Evolutionary conservation across 768 basidiomycete genomes (phyloP).

Genomic region (Boletus sensibilis): DNA sequence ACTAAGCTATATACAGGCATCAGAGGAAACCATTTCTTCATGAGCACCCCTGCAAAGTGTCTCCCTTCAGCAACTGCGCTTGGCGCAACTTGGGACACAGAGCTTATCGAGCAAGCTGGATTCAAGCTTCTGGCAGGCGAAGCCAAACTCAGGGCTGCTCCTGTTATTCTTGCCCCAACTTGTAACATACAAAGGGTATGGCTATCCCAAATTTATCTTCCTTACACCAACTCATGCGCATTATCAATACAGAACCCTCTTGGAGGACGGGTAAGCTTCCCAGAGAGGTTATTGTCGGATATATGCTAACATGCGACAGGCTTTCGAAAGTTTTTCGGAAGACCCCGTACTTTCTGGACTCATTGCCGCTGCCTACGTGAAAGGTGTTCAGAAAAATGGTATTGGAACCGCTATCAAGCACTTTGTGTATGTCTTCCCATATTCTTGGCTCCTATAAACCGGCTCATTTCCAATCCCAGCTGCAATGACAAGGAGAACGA

Average conservation of each 20-base stretch:
- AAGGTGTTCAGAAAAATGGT: conserved; percentile 73
- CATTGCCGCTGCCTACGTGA: conserved; percentile 70
- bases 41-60: conserved; percentile 78
- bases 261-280: conserved; percentile 55
- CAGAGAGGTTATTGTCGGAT: background rate
- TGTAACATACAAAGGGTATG: conserved; percentile 79
- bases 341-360: conserved; percentile 73
- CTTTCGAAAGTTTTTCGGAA: conserved; percentile 79
- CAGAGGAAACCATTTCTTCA: conserved; percentile 75
- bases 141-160: conserved; percentile 67
- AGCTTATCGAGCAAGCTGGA: conserved; percentile 62
- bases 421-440: conserved; percentile 53
- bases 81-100: conserved; percentile 70
- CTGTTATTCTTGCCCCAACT: conserved; percentile 73
- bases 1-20: conserved; percentile 35
- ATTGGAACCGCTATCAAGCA: conserved; percentile 81
- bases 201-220: conserved; percentile 10
- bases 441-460: background rate
- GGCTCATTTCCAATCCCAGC: conserved; percentile 29
- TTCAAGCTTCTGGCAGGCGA: conserved; percentile 66
- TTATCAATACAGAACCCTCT: conserved; percentile 53
- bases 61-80: conserved; percentile 73
- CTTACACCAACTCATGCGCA: background rate
- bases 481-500: conserved; percentile 85
- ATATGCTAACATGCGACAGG: conserved; percentile 35